Percentiles rank a stretch among this genome's conserved stretches.
phyloP scores from a whole-genome alignment of 345 rosid genomes.

The Linum trigynum region DNA sequence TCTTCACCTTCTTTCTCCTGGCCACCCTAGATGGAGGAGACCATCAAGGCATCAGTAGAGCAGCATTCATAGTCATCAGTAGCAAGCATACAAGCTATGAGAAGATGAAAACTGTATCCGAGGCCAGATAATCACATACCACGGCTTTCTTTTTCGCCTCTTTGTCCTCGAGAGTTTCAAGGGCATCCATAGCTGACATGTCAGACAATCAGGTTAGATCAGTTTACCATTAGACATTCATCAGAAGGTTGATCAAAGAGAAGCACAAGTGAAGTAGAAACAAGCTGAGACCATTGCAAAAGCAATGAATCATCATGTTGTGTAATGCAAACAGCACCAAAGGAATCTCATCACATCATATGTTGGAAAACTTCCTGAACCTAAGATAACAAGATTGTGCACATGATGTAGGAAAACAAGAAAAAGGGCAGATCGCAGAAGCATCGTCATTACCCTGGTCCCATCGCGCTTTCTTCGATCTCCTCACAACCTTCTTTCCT shows the following conservation, averaged over 20 bases:
- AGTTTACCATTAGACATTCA: neutral
- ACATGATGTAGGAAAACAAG: neutral
- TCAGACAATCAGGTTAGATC: slow-evolving; percentile 11
- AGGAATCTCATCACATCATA: neutral
- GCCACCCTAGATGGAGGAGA: slow-evolving; percentile 17
- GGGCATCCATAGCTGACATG: slow-evolving; percentile 29
- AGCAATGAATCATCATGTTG: neutral
- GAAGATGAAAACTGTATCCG: neutral
- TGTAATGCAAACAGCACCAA: neutral
- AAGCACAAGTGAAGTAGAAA: too few species aligned
- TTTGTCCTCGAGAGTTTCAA: slow-evolving; percentile 39
- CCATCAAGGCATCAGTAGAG: neutral
- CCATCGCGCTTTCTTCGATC: slow-evolving; percentile 36
- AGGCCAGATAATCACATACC: neutral
- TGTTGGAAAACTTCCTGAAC: too few species aligned
- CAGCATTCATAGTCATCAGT: neutral
- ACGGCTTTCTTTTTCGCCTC: slow-evolving; percentile 20
- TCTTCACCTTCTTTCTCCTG: slow-evolving; percentile 30
- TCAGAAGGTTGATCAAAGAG: neutral
- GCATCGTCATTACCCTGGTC: slow-evolving; percentile 9
- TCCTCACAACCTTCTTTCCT: slow-evolving; percentile 25
- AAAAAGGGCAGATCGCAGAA: neutral
- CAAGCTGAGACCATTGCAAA: neutral
- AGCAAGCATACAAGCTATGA: neutral
- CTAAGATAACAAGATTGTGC: too few species aligned